These are phyloP conservation scores for Terfezia boudieri DNA, from an alignment of 495 filamentous ascomycete genomes.

Conservation along the genomic window DNA sequence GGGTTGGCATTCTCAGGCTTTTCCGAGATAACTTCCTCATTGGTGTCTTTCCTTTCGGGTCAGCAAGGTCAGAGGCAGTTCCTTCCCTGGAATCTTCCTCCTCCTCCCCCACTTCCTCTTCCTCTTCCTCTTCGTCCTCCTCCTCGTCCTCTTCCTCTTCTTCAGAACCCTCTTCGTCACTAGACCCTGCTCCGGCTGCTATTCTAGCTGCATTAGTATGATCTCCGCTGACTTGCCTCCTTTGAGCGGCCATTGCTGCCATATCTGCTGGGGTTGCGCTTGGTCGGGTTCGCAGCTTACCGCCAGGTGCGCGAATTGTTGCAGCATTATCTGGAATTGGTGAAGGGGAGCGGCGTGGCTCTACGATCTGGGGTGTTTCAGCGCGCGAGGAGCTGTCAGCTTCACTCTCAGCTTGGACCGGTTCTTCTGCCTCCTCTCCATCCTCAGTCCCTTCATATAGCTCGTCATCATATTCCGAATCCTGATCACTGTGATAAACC, in stretches of 20 bases:
- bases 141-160: slow-evolving; percentile 20
- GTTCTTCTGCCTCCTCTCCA: slow-evolving; percentile 14
- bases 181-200: slow-evolving; percentile 17
- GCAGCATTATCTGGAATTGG: slow-evolving; percentile 61
- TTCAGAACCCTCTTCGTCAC: slow-evolving; percentile 23
- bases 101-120: slow-evolving; percentile 19
- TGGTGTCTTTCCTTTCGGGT: slow-evolving; percentile 22
- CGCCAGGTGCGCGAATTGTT: slow-evolving; percentile 65
- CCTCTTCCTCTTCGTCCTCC: slow-evolving; percentile 18
- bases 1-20: slow-evolving; percentile 41
- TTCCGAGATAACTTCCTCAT: slow-evolving; percentile 35
- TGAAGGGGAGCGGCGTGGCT: slow-evolving; percentile 11
- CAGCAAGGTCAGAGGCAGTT: slow-evolving; percentile 1
- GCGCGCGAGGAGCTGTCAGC: slow-evolving; percentile 19
- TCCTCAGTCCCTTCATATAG: slow-evolving; percentile 10
- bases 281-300: slow-evolving; percentile 71
- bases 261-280: slow-evolving; percentile 72
- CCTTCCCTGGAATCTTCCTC: slow-evolving; percentile 23
- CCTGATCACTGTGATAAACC: slow-evolving; percentile 27
- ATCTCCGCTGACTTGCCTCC: slow-evolving; percentile 56
- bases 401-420: slow-evolving; percentile 19
- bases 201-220: not conserved
- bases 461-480: slow-evolving; percentile 12
- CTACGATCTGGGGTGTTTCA: slow-evolving; percentile 25
- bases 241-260: slow-evolving; percentile 64